Conservation (phyloP, 139 green algal species). For the Coccomyxa sp. region DNA sequence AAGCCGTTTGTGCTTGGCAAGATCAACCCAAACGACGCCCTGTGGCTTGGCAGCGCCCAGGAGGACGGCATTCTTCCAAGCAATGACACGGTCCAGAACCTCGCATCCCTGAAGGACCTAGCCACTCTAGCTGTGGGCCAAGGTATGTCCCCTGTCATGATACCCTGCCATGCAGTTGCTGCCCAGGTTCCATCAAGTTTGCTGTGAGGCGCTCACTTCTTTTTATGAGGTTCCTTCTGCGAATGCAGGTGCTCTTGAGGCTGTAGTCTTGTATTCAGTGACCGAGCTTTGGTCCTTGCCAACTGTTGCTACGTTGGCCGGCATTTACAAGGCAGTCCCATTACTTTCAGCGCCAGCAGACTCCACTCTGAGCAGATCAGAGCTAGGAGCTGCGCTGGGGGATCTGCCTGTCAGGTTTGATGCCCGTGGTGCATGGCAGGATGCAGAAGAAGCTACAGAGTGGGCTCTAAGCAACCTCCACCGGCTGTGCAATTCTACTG, state of each 20-base stretch:
- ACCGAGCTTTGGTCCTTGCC: constrained; percentile 1
- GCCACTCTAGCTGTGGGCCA: not conserved
- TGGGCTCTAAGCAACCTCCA: constrained; percentile 2
- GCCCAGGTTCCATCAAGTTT: not conserved
- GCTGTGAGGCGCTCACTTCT: not conserved
- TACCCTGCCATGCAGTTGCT: not conserved
- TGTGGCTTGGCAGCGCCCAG: not conserved
- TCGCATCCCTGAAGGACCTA: not conserved
- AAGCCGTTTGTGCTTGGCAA: not conserved
- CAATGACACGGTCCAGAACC: not conserved
- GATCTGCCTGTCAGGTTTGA: not conserved
- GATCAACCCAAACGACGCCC: not conserved
- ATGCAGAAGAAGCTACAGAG: constrained; percentile 2
- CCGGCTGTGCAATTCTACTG: not conserved
- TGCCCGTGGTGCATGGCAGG: constrained; percentile 3
- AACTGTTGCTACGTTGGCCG: constrained; percentile 4
- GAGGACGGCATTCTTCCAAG: not conserved
- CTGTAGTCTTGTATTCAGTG: not conserved
- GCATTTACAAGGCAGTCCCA: not conserved
- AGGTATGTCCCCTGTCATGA: constrained; percentile 1
- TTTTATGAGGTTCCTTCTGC: not conserved
- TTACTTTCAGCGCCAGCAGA: not conserved
- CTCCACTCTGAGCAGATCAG: not conserved
- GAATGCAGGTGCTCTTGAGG: not conserved
- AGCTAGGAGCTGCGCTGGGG: not conserved